Conservation (phyloP, 2,329 filamentous ascomycete genomes). For the Didymellaceae sp. region DNA sequence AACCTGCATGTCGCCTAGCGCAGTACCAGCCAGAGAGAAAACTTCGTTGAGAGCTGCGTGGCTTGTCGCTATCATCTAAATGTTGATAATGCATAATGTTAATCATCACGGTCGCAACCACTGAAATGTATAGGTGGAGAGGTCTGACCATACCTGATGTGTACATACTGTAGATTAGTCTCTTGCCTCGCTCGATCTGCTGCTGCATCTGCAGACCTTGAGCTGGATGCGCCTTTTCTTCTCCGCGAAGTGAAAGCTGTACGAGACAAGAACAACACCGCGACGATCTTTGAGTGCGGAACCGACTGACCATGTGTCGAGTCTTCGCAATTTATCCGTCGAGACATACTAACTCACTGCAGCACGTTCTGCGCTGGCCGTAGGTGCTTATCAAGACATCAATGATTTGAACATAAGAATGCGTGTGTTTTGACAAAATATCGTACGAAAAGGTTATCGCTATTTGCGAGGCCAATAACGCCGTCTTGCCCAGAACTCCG, state of each 20-base stretch:
- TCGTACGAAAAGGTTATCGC: conserved; percentile 7
- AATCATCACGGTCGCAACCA: not conserved
- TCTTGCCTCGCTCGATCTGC: conserved; percentile 50
- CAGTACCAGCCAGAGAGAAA: not conserved
- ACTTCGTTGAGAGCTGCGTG: conserved; percentile 5
- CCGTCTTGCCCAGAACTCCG: conserved; percentile 15
- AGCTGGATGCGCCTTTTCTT: conserved; percentile 45
- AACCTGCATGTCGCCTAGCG: not conserved
- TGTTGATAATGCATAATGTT: conserved; percentile 5
- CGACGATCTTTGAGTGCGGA: conserved; percentile 52
- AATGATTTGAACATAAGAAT: conserved; percentile 10
- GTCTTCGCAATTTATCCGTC: conserved; percentile 50
- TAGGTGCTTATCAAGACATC: not conserved
- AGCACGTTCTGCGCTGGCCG: not conserved
- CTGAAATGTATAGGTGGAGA: conserved; percentile 1
- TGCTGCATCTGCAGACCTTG: conserved; percentile 43
- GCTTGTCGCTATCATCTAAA: conserved; percentile 3
- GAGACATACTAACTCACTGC: conserved; percentile 34
- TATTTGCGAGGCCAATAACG: not conserved
- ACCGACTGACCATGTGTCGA: conserved; percentile 41
- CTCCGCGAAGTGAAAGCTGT: conserved; percentile 23
- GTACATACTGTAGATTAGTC: conserved; percentile 27
- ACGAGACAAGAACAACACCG: conserved; percentile 47
- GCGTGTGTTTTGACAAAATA: conserved; percentile 12
- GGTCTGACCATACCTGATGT: not conserved